phyloP scores from a whole-genome alignment of 2,329 filamentous ascomycete species.

The Dothideomycetes sp. region DNA sequence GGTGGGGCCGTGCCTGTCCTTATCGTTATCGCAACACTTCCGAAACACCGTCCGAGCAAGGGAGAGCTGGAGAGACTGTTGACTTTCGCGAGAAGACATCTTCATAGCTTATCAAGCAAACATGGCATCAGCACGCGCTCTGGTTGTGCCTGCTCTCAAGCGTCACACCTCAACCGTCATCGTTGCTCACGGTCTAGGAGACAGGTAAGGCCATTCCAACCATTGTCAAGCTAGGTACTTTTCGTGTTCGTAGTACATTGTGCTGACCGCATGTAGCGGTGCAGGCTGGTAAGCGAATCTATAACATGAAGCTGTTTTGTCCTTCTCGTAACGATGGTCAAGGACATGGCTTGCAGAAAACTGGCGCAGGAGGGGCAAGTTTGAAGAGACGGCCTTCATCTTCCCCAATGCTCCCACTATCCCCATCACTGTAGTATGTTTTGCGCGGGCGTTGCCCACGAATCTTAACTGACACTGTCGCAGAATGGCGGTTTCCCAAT shows the following conservation, averaged over 20 bases:
- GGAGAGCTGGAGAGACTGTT: neutral
- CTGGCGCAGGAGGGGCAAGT: conserved; percentile 67
- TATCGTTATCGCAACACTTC: neutral
- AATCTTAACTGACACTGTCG: neutral
- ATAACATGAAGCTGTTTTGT: neutral
- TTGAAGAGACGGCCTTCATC: conserved; percentile 86
- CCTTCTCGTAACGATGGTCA: conserved; percentile 2
- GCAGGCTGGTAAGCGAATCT: conserved; percentile 52
- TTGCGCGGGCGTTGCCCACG: neutral
- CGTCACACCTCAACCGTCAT: conserved; percentile 92
- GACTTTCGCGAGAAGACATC: neutral
- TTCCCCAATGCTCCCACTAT: conserved; percentile 83
- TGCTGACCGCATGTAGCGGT: conserved; percentile 31
- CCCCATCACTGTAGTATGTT: conserved; percentile 69
- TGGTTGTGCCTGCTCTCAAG: conserved; percentile 68
- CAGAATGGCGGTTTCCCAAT: conserved; percentile 5
- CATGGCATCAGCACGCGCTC: conserved; percentile 36
- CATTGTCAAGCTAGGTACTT: neutral
- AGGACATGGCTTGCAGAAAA: conserved; percentile 73
- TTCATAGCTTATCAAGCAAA: neutral
- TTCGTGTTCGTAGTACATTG: neutral
- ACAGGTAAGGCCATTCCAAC: conserved; percentile 38
- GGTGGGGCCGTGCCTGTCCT: too few relatives aligned
- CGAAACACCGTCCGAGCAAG: neutral
- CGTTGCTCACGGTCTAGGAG: conserved; percentile 84